Base-by-base conservation (phyloP, 2,329 filamentous ascomycete species). In the Tolypocladium amazonense region DNA sequence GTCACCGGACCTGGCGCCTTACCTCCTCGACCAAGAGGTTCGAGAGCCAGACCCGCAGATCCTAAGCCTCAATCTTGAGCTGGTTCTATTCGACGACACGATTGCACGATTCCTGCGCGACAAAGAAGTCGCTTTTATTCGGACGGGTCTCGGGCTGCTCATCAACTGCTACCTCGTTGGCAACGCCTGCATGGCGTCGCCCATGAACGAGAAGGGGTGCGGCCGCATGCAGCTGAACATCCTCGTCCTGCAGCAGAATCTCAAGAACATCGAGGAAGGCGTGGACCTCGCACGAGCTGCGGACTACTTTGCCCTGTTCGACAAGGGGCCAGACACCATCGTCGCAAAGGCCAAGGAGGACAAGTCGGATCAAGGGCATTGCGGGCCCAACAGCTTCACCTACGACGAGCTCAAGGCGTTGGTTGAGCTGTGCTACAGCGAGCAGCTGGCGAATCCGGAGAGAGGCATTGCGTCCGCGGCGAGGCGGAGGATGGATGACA, bases 201-300 rank as follows among this genome's bases (percentile, higher is more conserved):
- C 88, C 9, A 93, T 99, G 86, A 97, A 99, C 72, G 77, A 76
- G 43, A 84, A 88, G 66, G 94, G 94, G 50, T 90, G 88, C 61
- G 85, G 87, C n/a, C 84, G 92, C 43, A 92, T 99, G 84, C 88
- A 92, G 71, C 84, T 97, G 68, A 96, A 99, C 71, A 91, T 97
- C 56, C 81, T 97, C 30, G 94, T 99, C 47, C 79, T 99, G 57
- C 93, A 97, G 75, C 94, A 99, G 71, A 97, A 96, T 68, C 84
- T 99, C 59, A 96, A 96, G 77, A 96, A 96, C 65, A 87, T 99
- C 58, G 91, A 94, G 72, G 79, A 83, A 2, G 82, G 82, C 11
- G 87, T 89, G 3, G 80, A 83, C 60, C 77, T 93, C 35, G 78
- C 79, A 4, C 77, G 83, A 41, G 83, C 87, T 1, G 81, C 84